Base-by-base conservation (phyloP, 306 rosid species). In the Nissolia schottii region DNA sequence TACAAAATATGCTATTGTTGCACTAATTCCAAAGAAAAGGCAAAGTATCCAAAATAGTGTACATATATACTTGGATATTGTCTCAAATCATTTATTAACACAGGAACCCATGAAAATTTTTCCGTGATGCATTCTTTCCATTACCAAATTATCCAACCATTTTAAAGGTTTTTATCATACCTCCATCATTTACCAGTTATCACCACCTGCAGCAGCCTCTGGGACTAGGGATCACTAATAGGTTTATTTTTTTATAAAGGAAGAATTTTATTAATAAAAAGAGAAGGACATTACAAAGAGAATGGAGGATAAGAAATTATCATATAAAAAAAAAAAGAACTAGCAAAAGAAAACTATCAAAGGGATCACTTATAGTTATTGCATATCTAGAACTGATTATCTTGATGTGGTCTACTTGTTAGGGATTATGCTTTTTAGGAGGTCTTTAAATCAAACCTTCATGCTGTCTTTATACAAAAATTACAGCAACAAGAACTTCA, bases 301-400 rank as follows among this genome's bases (percentile, higher is more conserved):
- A n/a, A n/a, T n/a, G n/a, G n/a, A n/a, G n/a, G n/a, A n/a, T n/a
- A n/a, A n/a, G n/a, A n/a, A n/a, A n/a, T n/a, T n/a, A n/a, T n/a
- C n/a, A n/a, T n/a, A n/a, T n/a, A n/a, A n/a, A n/a, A n/a, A n/a
- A n/a, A n/a, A n/a, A n/a, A n/a, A n/a, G n/a, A n/a, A n/a, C n/a
- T n/a, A n/a, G n/a, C n/a, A n/a, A n/a, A n/a, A n/a, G n/a, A n/a
- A n/a, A n/a, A n/a, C n/a, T n/a, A n/a, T n/a, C n/a, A n/a, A n/a
- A n/a, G n/a, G n/a, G n/a, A n/a, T n/a, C n/a, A n/a, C n/a, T 41
- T 38, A 15, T 15, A 37, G 57, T 38, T 51, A 24, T 53, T 22
- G 28, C 58, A 68, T 80, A 48, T 74, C 14, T 12, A 11, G 20
- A 65, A 32, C 20, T 66, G 35, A 65, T 56, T 31, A 45, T 41